Base-by-base conservation (phyloP, 768 basidiomycete genomes). In the Roridomyces roridus region DNA sequence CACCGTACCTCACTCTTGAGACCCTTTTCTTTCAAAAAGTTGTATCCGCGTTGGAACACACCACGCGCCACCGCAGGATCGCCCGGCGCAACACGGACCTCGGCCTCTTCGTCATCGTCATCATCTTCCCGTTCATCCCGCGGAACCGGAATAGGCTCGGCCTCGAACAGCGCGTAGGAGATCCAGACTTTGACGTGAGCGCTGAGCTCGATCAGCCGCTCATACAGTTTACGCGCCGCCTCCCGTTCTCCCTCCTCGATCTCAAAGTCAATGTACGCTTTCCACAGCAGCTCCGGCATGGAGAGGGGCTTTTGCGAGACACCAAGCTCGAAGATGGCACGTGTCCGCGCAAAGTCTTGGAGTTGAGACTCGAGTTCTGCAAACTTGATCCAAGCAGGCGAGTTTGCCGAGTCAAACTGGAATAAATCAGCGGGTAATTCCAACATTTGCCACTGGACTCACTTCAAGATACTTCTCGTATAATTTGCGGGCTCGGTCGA, bases 151-250 rank as follows among this genome's bases (percentile, higher is more conserved):
- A 91, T 88, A 6, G 85, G 77, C 65, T 89, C 89, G 6, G 86
- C 89, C 73, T 98, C 96, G 65, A 98, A 97, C 64, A 90, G 81
- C 0, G 96, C 96, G 71, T 89, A 98, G 49, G 94, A 88, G 51
- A 97, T 92, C 94, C 95, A 98, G 18, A 96, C 94, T 74, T 98
- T 98, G 74, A 94, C 91, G 69, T 98, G 96, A 4, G 92, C 92
- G 61, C 94, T 96, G 45, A 91, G 78, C 28, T 84, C 75, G 44
- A 97, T 80, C 18, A 98, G 82, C 18, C 95, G 85, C 74, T 98
- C 96, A 70, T 97, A 98, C 36, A 98, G 70, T 6, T 81, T 80
- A n/a, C 96, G 80, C 2, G 92, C 89, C 15, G 85, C 82, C 54
- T 91, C 91, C 36, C 94, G 85, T 62, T 98, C 95, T 64, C 94